Evolutionary conservation across 192 early-diverging fungal genomes (phyloP).

Genomic region (Podila horticola): DNA sequence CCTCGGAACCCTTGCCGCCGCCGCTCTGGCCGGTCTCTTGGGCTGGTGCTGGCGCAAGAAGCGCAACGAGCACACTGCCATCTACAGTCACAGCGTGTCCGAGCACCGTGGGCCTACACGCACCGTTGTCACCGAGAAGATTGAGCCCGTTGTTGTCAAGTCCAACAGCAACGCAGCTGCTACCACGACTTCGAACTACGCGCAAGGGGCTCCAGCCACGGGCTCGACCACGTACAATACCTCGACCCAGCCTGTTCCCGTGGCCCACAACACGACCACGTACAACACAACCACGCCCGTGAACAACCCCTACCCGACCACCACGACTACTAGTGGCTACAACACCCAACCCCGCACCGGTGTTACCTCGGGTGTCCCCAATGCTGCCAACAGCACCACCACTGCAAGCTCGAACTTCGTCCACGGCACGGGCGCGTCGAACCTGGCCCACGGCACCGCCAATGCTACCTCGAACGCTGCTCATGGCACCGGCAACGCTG

Average conservation of each 20-base stretch:
- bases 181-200: neutral
- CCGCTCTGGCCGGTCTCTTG: slow-evolving; percentile 17
- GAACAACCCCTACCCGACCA: neutral
- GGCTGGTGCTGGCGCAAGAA: slow-evolving; percentile 44
- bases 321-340: slow-evolving; percentile 5
- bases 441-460: neutral
- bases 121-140: slow-evolving; percentile 47
- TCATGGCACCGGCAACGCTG: neutral
- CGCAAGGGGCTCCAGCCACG: neutral
- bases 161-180: neutral
- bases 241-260: neutral
- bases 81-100: slow-evolving; percentile 3
- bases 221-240: neutral
- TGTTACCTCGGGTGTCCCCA: neutral
- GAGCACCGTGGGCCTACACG: slow-evolving; percentile 20
- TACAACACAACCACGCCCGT: slow-evolving; percentile 3
- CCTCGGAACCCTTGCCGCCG: slow-evolving; percentile 13
- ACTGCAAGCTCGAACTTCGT: too few relatives aligned
- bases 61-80: slow-evolving; percentile 21
- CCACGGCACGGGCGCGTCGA: neutral
- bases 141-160: slow-evolving; percentile 49
- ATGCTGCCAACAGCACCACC: neutral
- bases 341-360: slow-evolving; percentile 23
- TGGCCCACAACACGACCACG: neutral
- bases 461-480: neutral